A percentile compares a stretch with the other conserved stretches of the same genome.
phyloP scores from a whole-genome alignment of 169 alveolate genomes.

The Plasmodium sp. region DNA sequence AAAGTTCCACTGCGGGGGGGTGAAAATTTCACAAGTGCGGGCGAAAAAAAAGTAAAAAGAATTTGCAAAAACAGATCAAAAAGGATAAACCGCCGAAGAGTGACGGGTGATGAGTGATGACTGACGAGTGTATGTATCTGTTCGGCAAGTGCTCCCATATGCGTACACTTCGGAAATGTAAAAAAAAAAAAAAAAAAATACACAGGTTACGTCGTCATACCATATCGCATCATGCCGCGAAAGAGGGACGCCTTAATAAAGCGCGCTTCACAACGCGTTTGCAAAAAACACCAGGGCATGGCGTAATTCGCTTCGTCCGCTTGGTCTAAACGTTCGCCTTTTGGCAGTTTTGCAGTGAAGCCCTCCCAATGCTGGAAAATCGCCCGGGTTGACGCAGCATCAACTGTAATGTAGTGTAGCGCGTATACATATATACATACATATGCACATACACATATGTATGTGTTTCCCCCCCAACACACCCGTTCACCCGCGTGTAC shows the following conservation, averaged over 20 bases:
- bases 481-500: not conserved
- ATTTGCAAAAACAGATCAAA: not conserved
- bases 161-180: not conserved
- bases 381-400: not conserved
- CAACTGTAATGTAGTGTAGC: not conserved
- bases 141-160: not conserved
- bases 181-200: not conserved
- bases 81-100: not conserved
- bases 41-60: not conserved
- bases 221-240: not conserved
- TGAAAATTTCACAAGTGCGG: not conserved
- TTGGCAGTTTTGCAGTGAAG: not conserved
- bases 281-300: too few relatives aligned
- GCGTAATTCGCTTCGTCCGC: not conserved
- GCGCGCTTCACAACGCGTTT: not conserved
- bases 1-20: not conserved
- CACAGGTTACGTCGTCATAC: not conserved
- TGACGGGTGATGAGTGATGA: too few relatives aligned
- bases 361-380: not conserved
- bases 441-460: not conserved
- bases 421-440: not conserved
- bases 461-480: not conserved
- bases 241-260: not conserved
- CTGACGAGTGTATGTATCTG: not conserved
- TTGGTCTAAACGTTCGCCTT: not conserved